Base-by-base conservation (phyloP, 352 stramenopile species). In the Phytopythium litorale region DNA sequence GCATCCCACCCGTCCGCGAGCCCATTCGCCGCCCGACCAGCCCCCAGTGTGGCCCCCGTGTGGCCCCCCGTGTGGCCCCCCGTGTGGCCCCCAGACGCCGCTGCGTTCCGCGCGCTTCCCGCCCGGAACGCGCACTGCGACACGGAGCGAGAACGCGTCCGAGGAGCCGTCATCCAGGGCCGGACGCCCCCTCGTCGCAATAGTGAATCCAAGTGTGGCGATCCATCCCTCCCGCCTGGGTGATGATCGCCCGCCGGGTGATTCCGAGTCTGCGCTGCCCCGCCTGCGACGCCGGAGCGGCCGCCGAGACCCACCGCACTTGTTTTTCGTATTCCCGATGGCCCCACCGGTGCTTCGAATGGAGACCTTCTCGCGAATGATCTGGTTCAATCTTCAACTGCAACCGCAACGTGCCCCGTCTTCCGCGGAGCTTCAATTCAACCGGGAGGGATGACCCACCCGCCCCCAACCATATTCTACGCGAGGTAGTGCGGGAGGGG, bases 401-500 rank as follows among this genome's bases (percentile, higher is more conserved):
- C 48, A 54, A 54, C 48, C 21, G 9, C 48, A 54, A 54, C 4
- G 23, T 54, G 13, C 13, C 48, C 11, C 48, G 12, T 21, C 48
- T 37, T 40, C 9, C 45, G 8, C 19, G n/a, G n/a, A 8, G n/a
- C 45, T 51, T 30, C 45, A 52, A 52, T 11, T 30, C 33, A 16
- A 16, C 18, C 16, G 25, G 33, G 35, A 37, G 35, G 35, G 53
- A 59, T 48, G 37, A 49, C 35, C 35, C 35, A 23, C 12, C 16
- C 7, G 7, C 21, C 1, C 4, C 7, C 18, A 3, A 1, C 15
- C 18, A 56, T 58, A 58, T 1, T 48, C 30, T 58, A 48, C n/a
- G 38, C 2, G n/a, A 50, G 35, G 11, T 59, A 37, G 18, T 37
- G 53, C 21, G 38, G 53, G 53, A 59, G 53, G 53, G 53, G 35